These are phyloP conservation scores for Acacia crassicarpa DNA, from an alignment of 306 rosid genomes.

Conservation along the genomic window DNA sequence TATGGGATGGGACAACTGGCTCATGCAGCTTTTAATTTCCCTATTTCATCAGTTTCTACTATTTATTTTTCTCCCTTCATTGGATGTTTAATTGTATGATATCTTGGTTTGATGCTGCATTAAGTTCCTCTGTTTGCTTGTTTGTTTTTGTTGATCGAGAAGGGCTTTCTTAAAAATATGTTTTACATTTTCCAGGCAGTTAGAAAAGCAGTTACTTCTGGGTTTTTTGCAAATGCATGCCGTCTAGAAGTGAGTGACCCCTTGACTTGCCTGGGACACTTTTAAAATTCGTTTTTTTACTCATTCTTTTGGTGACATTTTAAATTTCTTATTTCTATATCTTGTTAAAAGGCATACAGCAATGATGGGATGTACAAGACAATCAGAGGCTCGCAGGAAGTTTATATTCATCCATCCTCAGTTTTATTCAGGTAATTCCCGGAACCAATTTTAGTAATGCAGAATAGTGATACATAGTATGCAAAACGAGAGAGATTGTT, in stretches of 20 bases:
- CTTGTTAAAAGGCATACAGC: constrained; percentile 63
- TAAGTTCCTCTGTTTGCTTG: not conserved
- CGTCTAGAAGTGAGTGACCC: constrained; percentile 63
- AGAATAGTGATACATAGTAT: not conserved
- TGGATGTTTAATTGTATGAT: not conserved
- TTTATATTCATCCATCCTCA: constrained; percentile 87
- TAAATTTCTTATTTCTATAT: constrained; percentile 22
- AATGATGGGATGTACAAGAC: constrained; percentile 87
- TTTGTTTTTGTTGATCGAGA: not conserved
- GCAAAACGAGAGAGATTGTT: not conserved
- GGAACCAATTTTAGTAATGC: constrained; percentile 5
- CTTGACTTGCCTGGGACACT: constrained; percentile 12
- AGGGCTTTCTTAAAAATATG: not conserved
- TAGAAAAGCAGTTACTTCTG: constrained; percentile 80
- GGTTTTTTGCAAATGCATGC: constrained; percentile 83
- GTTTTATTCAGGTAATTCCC: constrained; percentile 81
- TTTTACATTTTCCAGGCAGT: constrained; percentile 52
- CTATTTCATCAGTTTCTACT: not conserved
- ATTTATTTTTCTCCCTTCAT: not conserved
- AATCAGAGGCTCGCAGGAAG: constrained; percentile 83
- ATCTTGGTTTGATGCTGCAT: not conserved
- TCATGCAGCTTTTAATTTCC: not conserved
- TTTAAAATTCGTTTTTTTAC: constrained; percentile 1
- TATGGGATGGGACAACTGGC: not conserved
- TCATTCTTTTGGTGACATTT: not conserved